phyloP scores from a whole-genome alignment of 805 yeast species.

The Wickerhamiella azymoides region DNA sequence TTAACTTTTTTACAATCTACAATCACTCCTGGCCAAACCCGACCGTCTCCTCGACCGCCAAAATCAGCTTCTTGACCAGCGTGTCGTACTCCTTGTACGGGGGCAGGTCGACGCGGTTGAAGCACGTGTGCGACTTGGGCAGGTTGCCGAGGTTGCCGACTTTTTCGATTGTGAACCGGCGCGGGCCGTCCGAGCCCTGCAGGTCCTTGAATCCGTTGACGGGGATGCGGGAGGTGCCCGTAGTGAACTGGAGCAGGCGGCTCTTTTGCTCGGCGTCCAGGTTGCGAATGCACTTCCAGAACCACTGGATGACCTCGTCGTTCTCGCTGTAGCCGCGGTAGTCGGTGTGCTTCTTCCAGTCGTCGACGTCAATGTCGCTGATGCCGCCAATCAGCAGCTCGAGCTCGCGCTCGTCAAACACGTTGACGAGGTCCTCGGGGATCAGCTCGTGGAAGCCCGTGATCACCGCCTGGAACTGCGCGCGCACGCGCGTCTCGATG shows the following conservation, averaged over 20 bases:
- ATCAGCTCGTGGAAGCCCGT: conserved; percentile 95
- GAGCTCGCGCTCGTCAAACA: conserved; percentile 93
- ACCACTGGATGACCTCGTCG: conserved; percentile 97
- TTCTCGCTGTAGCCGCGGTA: conserved; percentile 94
- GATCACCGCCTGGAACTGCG: conserved; percentile 90
- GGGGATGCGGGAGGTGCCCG: conserved; percentile 98
- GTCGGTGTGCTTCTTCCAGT: conserved; percentile 98
- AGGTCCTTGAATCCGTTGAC: conserved; percentile 97
- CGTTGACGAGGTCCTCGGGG: conserved; percentile 92
- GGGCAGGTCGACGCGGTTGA: conserved; percentile 96
- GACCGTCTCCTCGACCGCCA: conserved; percentile 97
- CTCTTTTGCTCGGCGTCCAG: conserved; percentile 98
- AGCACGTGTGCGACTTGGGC: conserved; percentile 97
- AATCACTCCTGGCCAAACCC: conserved; percentile 91
- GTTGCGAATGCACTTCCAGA: conserved; percentile 84
- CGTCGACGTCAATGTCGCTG: conserved; percentile 94
- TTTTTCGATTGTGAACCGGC: conserved; percentile 95
- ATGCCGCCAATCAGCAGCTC: conserved; percentile 96
- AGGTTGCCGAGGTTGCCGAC: conserved; percentile 87
- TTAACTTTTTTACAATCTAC: too few relatives aligned
- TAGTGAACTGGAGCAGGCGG: conserved; percentile 86
- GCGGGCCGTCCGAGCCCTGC: conserved; percentile 98
- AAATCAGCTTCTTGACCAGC: conserved; percentile 74
- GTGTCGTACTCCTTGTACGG: conserved; percentile 76
- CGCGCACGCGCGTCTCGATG: conserved; percentile 82